Conservation (phyloP, 768 basidiomycete genomes). For the Rhodotorula taiwanensis region DNA sequence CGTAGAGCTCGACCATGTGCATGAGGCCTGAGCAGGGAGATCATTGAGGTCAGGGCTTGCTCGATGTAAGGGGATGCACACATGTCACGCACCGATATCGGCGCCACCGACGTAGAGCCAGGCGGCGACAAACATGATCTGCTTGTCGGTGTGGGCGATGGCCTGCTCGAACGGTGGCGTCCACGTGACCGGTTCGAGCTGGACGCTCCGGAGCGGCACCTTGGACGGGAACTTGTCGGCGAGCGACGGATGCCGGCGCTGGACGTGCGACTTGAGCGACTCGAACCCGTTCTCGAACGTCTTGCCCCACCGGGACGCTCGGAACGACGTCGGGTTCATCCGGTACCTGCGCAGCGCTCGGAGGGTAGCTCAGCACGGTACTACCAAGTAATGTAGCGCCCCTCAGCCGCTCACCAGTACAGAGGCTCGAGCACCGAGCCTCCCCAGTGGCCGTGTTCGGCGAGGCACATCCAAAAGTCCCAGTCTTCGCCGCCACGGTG, state of each 20-base stretch:
- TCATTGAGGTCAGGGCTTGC: too few relatives aligned
- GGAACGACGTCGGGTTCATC: constrained; percentile 31
- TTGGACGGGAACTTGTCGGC: constrained; percentile 6
- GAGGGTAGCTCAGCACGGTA: too few relatives aligned
- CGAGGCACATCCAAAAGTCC: constrained; percentile 40
- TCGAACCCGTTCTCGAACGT: constrained; percentile 31
- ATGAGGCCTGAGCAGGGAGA: constrained; percentile 17
- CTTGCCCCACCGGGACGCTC: constrained; percentile 32
- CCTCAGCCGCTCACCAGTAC: constrained; percentile 22
- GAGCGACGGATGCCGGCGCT: constrained; percentile 21
- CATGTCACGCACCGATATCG: constrained; percentile 21
- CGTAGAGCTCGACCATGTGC: constrained; percentile 34
- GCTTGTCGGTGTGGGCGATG: constrained; percentile 16
- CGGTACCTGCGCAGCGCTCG: constrained; percentile 25
- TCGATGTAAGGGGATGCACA: background rate
- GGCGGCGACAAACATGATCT: constrained; percentile 32
- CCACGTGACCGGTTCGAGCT: constrained; percentile 31
- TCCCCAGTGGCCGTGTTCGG: constrained; percentile 35
- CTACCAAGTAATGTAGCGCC: background rate
- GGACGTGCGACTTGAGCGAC: constrained; percentile 22
- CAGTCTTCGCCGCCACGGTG: constrained; percentile 36
- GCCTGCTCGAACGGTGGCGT: constrained; percentile 23
- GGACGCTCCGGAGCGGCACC: constrained; percentile 13
- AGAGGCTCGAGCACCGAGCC: constrained; percentile 32
- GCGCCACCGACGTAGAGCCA: constrained; percentile 35